Percentiles rank a stretch among this genome's conserved stretches.
phyloP scores from a whole-genome alignment of 1,139 yeast genomes.

The Yamadazyma aaseri region DNA sequence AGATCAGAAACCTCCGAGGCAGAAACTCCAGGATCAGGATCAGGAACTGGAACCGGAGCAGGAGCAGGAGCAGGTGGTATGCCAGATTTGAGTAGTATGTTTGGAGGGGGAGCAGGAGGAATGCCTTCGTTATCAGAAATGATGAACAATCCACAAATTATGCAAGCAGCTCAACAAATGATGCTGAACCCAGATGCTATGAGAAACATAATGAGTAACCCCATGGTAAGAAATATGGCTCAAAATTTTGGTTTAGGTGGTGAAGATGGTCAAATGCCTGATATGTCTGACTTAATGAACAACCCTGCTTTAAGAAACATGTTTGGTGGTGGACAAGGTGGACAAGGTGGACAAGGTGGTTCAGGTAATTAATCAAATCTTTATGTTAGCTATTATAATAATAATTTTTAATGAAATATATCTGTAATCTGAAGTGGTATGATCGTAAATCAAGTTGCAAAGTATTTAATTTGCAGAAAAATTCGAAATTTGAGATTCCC shows the following conservation, averaged over 20 bases:
- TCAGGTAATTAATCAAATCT: too few relatives aligned
- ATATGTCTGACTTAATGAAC: constrained; percentile 68
- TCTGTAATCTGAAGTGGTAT: too few relatives aligned
- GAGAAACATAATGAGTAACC: constrained; percentile 75
- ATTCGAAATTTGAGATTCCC: too few relatives aligned
- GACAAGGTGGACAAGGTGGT: constrained; percentile 4
- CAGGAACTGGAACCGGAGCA: constrained; percentile 37
- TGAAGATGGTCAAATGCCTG: constrained; percentile 48
- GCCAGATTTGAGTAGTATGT: constrained; percentile 67
- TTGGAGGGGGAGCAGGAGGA: constrained; percentile 67
- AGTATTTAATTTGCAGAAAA: too few relatives aligned
- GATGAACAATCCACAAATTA: constrained; percentile 85
- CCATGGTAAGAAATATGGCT: constrained; percentile 77
- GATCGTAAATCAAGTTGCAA: too few relatives aligned
- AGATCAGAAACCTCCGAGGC: constrained; percentile 16
- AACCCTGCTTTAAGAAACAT: constrained; percentile 74
- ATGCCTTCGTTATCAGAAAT: constrained; percentile 55
- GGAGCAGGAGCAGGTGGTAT: constrained; percentile 60
- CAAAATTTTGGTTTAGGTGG: constrained; percentile 63
- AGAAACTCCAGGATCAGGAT: constrained; percentile 18
- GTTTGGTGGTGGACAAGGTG: constrained; percentile 39
- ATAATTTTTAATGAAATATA: too few relatives aligned
- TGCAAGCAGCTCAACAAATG: constrained; percentile 92
- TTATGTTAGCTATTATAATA: too few relatives aligned
- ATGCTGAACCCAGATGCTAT: constrained; percentile 87